Base-by-base conservation (phyloP, 371 early-diverging fungal species). In the Smittium mucronatum region DNA sequence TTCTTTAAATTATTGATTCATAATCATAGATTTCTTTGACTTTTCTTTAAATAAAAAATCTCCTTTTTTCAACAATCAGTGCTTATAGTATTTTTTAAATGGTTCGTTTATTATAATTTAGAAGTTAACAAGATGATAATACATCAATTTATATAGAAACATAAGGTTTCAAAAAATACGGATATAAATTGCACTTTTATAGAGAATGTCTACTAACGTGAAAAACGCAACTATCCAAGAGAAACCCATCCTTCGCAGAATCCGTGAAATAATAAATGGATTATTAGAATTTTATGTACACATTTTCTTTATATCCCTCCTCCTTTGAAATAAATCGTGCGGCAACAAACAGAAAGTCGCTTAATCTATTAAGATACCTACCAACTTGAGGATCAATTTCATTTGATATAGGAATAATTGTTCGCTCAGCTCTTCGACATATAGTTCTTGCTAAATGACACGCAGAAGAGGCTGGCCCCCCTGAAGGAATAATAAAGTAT, bases 331-430 rank as follows among this genome's bases (percentile, higher is more conserved):
- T 86, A 75, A 81, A 91, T 59, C 95, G 80, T 1, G 93, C 95
- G 1, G 92, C 91, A 25, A 85, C 88, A 77, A 94, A 95, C 61
- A 95, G 75, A 71, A 85, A 94, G 75, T 95, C 96, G 75, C 92
- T 91, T 70, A 95, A 82, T 36, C 94, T 66, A 69, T 78, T 91
- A 76, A 70, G 36, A 80, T 72, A 73, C 67, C 63, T 67, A 34
- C 71, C 58, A 25, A 72, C 58, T 69, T 69, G 68, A 57, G 61
- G 57, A 31, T 79, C 74, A 29, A 79, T 65, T n/a, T 76, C 73
- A 17, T 65, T 68, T 11, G 85, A 81, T n/a, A 94, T 76, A 32
- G 91, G 91, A 2, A 89, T 86, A 8, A 92, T 83, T 2, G 86
- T 75, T 59, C 97, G 81, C 72, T 96, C 97, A 26, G 95, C 93